phyloP scores from a whole-genome alignment of 768 basidiomycete genomes.

The Phylloporus sp. region DNA sequence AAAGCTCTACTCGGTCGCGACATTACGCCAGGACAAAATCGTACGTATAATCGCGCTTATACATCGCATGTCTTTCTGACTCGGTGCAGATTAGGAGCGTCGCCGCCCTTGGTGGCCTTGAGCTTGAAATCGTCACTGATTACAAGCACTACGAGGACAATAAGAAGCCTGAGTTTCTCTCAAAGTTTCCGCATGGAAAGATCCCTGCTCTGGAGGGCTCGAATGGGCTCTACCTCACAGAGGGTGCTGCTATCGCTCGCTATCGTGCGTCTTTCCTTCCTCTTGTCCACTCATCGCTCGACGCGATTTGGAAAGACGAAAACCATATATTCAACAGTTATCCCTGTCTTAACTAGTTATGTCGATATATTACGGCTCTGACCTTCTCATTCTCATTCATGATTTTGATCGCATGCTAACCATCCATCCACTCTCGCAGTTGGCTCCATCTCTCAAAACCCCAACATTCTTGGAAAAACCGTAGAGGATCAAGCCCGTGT shows the following conservation, averaged over 20 bases:
- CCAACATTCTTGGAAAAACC: slow-evolving; percentile 67
- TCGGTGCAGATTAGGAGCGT: slow-evolving; percentile 46
- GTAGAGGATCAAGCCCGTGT: slow-evolving; percentile 68
- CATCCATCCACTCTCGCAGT: slow-evolving; percentile 44
- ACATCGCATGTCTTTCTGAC: not conserved
- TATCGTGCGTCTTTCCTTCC: slow-evolving; percentile 64
- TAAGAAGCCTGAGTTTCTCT: slow-evolving; percentile 63
- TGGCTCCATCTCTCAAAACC: slow-evolving; percentile 70
- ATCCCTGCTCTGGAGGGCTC: slow-evolving; percentile 77
- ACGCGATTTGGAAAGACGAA: slow-evolving; percentile 24
- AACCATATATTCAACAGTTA: slow-evolving; percentile 50
- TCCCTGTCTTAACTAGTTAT: slow-evolving; percentile 64
- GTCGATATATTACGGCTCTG: slow-evolving; percentile 41
- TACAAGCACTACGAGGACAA: slow-evolving; percentile 66
- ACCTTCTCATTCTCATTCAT: slow-evolving; percentile 1
- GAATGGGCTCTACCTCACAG: slow-evolving; percentile 77
- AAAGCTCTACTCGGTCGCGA: slow-evolving; percentile 55
- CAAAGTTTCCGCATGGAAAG: slow-evolving; percentile 80
- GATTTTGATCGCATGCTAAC: slow-evolving; percentile 15
- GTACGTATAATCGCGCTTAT: slow-evolving; percentile 32
- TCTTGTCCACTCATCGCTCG: slow-evolving; percentile 8
- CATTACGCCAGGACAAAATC: slow-evolving; percentile 41
- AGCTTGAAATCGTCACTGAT: slow-evolving; percentile 46
- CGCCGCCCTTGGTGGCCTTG: slow-evolving; percentile 58
- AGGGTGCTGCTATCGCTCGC: slow-evolving; percentile 76